Evolutionary conservation across 495 filamentous ascomycete genomes (phyloP).

Genomic region (Lichina pygmaea): DNA sequence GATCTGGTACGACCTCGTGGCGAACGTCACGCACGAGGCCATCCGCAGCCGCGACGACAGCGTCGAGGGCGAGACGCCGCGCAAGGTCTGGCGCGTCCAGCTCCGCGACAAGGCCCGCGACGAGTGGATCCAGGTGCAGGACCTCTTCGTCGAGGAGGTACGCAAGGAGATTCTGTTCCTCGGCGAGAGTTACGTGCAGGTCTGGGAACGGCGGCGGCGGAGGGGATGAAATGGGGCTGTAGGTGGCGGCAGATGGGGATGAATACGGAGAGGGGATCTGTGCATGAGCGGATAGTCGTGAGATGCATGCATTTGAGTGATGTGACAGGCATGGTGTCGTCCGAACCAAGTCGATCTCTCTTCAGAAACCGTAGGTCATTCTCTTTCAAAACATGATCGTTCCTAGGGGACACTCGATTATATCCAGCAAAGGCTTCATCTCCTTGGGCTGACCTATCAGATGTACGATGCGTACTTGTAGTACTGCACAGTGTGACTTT

Average conservation of each 20-base stretch:
- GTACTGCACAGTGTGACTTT: no score
- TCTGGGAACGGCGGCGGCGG: slow-evolving; percentile 68
- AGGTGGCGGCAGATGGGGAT: no score
- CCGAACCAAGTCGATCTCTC: no score
- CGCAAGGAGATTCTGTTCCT: slow-evolving; percentile 71
- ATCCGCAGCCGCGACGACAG: slow-evolving; percentile 47
- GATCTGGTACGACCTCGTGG: slow-evolving; percentile 86
- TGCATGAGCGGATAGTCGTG: not conserved
- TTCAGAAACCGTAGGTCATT: no score
- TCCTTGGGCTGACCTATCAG: no score
- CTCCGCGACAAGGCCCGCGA: slow-evolving; percentile 28
- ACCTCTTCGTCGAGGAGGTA: slow-evolving; percentile 71
- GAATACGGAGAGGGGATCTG: not conserved
- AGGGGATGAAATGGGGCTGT: not conserved
- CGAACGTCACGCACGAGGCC: slow-evolving; percentile 84
- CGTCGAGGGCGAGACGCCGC: slow-evolving; percentile 56
- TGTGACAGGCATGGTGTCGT: no score
- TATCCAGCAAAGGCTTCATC: no score
- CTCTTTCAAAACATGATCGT: no score
- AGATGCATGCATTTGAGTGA: not conserved
- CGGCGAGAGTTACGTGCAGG: slow-evolving; percentile 79
- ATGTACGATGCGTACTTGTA: no score
- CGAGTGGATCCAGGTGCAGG: slow-evolving; percentile 85
- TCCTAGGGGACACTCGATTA: no score
- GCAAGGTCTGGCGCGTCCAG: slow-evolving; percentile 53